Percentiles rank a stretch among this genome's conserved stretches.
Evolutionary conservation across 495 filamentous ascomycete genomes (phyloP).

Genomic region (Lasiosphaeris hirsuta): DNA sequence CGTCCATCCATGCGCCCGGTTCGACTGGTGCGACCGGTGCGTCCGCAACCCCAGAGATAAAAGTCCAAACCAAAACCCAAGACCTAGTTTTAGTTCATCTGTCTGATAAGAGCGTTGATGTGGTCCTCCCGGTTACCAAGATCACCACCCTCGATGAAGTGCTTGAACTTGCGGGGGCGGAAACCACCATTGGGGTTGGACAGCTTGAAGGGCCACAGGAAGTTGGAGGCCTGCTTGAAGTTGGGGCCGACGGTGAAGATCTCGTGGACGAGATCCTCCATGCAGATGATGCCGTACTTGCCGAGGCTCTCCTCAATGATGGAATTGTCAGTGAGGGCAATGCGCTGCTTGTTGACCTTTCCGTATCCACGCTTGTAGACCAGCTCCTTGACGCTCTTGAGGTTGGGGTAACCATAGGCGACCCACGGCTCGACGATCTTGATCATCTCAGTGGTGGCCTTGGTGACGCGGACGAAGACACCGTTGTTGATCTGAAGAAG

Average conservation of each 20-base stretch:
- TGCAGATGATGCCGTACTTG: constrained; percentile 98
- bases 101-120: constrained; percentile 92
- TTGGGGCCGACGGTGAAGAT: constrained; percentile 98
- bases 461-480: constrained; percentile 94
- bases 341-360: constrained; percentile 94
- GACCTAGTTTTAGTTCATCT: constrained; percentile 81
- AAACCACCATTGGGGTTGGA: constrained; percentile 96
- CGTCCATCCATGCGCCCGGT: constrained; percentile 20
- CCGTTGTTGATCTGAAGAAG: constrained; percentile 99
- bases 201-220: constrained; percentile 99
- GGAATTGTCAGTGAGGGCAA: constrained; percentile 94
- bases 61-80: constrained; percentile 27
- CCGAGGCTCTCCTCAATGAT: constrained; percentile 95
- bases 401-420: constrained; percentile 98
- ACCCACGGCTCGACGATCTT: constrained; percentile 97
- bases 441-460: constrained; percentile 97
- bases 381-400: constrained; percentile 97
- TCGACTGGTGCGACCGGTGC: constrained; percentile 38
- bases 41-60: constrained; percentile 35
- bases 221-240: constrained; percentile 99
- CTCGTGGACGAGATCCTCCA: constrained; percentile 99
- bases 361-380: constrained; percentile 99
- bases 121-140: constrained; percentile 97
- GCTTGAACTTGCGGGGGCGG: constrained; percentile 94
- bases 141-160: constrained; percentile 99